phyloP scores from a whole-genome alignment of 352 stramenopile genomes.

The Thalassiosira exigua region DNA sequence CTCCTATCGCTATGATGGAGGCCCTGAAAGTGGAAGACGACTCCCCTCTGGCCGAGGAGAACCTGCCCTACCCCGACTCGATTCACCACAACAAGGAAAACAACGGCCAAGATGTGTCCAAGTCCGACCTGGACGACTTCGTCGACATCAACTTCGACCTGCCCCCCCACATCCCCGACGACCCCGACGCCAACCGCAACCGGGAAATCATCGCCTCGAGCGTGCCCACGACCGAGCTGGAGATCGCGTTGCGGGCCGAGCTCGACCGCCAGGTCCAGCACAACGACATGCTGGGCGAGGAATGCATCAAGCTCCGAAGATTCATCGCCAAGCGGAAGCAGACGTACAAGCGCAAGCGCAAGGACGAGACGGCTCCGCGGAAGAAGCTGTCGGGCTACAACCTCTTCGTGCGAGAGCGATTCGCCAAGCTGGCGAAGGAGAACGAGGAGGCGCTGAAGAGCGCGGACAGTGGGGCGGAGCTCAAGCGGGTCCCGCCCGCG shows the following conservation, averaged over 20 bases:
- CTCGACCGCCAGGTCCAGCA: constrained; percentile 56
- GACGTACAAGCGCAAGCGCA: constrained; percentile 78
- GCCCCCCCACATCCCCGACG: neutral
- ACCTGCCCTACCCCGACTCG: no score
- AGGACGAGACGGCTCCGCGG: constrained; percentile 67
- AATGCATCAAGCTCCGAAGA: constrained; percentile 70
- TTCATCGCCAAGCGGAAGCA: constrained; percentile 81
- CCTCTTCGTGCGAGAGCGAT: constrained; percentile 80
- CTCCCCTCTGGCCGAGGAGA: no score
- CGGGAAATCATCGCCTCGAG: constrained; percentile 56
- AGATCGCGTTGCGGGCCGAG: constrained; percentile 56
- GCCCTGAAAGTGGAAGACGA: no score
- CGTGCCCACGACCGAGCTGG: constrained; percentile 49
- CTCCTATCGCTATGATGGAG: no score
- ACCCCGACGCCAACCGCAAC: constrained; percentile 2
- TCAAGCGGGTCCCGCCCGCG: constrained; percentile 72
- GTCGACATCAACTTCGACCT: neutral
- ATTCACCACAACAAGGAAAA: no score
- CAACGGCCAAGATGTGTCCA: no score
- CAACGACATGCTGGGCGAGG: constrained; percentile 53
- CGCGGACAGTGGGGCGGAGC: constrained; percentile 53
- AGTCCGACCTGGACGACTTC: no score
- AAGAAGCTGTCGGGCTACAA: constrained; percentile 78
- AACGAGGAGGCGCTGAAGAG: constrained; percentile 76
- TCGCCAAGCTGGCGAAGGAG: constrained; percentile 72